phyloP scores from a whole-genome alignment of 148 eudicot genomes.

The Nepenthes mirabilis region DNA sequence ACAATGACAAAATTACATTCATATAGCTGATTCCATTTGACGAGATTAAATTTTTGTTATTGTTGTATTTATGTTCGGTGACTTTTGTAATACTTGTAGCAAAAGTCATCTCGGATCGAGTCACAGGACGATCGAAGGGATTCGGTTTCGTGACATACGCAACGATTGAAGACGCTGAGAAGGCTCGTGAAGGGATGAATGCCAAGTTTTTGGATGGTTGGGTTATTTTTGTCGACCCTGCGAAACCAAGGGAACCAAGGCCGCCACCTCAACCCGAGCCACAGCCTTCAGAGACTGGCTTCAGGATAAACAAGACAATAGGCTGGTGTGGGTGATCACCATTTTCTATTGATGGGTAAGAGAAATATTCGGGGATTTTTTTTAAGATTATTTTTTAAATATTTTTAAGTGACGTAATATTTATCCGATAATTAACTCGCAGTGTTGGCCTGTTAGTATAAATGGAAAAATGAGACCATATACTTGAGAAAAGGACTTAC shows the following conservation, averaged over 20 bases:
- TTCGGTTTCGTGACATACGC: slow-evolving; percentile 82
- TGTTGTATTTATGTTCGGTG: no score
- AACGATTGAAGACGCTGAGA: slow-evolving; percentile 77
- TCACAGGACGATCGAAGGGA: slow-evolving; percentile 74
- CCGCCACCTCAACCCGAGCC: slow-evolving; percentile 37
- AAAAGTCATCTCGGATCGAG: slow-evolving; percentile 59
- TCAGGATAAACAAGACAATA: slow-evolving; percentile 66
- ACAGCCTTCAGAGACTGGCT: slow-evolving; percentile 44
- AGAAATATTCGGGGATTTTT: no score
- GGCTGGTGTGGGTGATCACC: slow-evolving; percentile 59
- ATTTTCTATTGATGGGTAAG: no score
- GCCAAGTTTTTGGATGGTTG: slow-evolving; percentile 88
- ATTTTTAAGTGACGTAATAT: no score
- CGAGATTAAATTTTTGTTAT: no score
- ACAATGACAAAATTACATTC: no score
- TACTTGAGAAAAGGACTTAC: no score
- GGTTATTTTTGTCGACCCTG: slow-evolving; percentile 97
- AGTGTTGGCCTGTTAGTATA: no score
- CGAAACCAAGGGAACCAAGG: slow-evolving; percentile 61
- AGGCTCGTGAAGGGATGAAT: slow-evolving; percentile 73
- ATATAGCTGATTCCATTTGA: not conserved
- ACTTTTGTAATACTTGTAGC: slow-evolving; percentile 31
- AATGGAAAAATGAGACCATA: no score
- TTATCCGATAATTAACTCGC: no score
- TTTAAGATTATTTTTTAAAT: no score